phyloP scores from a whole-genome alignment of 2,329 filamentous ascomycete genomes.

The Podosphaera fusca region DNA sequence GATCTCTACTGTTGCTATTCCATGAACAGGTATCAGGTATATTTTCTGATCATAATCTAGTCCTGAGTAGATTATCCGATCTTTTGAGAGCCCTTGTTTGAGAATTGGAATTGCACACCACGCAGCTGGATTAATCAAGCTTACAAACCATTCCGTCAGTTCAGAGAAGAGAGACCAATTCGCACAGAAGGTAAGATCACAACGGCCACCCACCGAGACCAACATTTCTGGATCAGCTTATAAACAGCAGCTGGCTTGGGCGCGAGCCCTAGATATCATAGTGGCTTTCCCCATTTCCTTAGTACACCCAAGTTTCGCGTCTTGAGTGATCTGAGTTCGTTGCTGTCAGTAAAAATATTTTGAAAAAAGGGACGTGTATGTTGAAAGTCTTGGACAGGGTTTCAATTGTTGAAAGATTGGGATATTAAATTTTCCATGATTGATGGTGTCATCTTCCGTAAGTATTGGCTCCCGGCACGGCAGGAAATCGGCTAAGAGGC shows the following conservation, averaged over 20 bases:
- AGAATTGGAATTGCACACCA: conserved; percentile 46
- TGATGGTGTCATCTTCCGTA: conserved; percentile 8
- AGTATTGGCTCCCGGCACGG: conserved; percentile 25
- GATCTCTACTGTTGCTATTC: conserved; percentile 36
- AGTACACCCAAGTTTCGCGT: conserved; percentile 11
- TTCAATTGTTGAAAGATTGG: conserved; percentile 3
- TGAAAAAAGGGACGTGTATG: conserved; percentile 20
- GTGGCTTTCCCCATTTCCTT: conserved; percentile 12
- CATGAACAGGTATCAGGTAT: conserved; percentile 34
- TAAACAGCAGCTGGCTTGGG: conserved; percentile 35
- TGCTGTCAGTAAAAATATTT: conserved; percentile 13
- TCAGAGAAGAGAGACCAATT: conserved; percentile 20
- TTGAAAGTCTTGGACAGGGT: conserved; percentile 22
- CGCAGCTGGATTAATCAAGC: conserved; percentile 26
- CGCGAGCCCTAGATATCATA: conserved; percentile 34
- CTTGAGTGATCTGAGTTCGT: conserved; percentile 16
- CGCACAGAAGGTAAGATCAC: conserved; percentile 36
- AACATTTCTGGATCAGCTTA: conserved; percentile 37
- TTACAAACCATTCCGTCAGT: conserved; percentile 2
- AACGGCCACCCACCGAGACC: conserved; percentile 35
- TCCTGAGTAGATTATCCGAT: conserved; percentile 11
- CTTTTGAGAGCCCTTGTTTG: conserved; percentile 30
- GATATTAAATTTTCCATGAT: conserved; percentile 7
- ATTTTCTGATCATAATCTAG: conserved; percentile 4
- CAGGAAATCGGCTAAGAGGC: conserved; percentile 40